Evolutionary conservation across 768 basidiomycete genomes (phyloP).

Genomic region (Suillus variegatus): DNA sequence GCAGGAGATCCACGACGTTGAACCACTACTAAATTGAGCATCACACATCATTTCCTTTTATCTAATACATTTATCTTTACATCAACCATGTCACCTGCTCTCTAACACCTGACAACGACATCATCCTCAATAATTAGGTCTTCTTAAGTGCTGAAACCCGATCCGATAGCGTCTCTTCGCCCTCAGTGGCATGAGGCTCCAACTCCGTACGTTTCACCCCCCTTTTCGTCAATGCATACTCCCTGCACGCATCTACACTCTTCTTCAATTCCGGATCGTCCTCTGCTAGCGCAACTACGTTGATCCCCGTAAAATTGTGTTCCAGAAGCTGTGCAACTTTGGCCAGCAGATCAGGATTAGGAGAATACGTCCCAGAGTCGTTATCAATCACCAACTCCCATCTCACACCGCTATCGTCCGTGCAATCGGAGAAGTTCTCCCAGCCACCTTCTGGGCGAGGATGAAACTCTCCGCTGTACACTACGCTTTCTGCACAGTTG

Average conservation of each 20-base stretch:
- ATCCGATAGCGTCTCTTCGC: constrained; percentile 53
- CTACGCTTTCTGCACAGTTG: constrained; percentile 65
- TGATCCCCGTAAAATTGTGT: constrained; percentile 71
- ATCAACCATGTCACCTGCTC: constrained; percentile 12
- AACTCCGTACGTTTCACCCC: constrained; percentile 62
- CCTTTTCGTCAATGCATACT: constrained; percentile 61
- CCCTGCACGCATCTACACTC: constrained; percentile 68
- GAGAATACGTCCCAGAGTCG: constrained; percentile 83
- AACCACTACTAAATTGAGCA: constrained; percentile 9
- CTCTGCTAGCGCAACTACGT: constrained; percentile 52
- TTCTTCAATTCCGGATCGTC: constrained; percentile 55
- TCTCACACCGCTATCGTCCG: constrained; percentile 51
- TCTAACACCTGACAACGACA: constrained; percentile 11
- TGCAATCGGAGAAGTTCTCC: constrained; percentile 58
- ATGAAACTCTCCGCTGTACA: constrained; percentile 82
- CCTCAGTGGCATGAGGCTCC: constrained; percentile 58
- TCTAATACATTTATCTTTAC: constrained; percentile 6
- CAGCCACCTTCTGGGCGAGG: constrained; percentile 71
- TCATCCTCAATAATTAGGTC: constrained; percentile 3
- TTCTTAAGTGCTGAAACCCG: constrained; percentile 19
- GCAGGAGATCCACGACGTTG: constrained; percentile 10
- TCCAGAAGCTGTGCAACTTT: constrained; percentile 62
- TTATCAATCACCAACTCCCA: constrained; percentile 91
- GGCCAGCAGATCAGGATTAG: constrained; percentile 63
- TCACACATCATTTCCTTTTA: constrained; percentile 16